Percentiles rank a stretch among this genome's conserved stretches.
These are phyloP conservation scores for Rubia peregrina DNA, from an alignment of 305 asterid species.

Conservation along the genomic window DNA sequence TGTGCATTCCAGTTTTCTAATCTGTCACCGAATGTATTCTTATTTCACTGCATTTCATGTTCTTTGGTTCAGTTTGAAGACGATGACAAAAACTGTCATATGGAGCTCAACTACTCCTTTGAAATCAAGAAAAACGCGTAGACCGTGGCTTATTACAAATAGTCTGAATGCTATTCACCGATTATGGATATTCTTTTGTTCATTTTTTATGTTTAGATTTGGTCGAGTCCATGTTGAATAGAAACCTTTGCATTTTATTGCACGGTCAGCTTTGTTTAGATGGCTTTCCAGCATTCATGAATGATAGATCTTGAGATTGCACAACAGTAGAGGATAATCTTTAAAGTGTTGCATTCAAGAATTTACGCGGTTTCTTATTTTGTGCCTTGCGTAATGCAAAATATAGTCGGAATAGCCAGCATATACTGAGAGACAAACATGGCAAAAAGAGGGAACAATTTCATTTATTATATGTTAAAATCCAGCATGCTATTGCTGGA, in stretches of 20 bases:
- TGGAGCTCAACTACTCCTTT: constrained; percentile 65
- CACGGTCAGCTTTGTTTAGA: not conserved
- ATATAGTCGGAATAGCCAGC: not conserved
- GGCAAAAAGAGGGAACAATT: not conserved
- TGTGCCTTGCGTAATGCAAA: not conserved
- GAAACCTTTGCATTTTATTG: not conserved
- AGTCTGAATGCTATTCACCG: not conserved
- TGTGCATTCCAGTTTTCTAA: not conserved
- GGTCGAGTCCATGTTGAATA: constrained; percentile 6
- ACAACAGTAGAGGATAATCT: not conserved
- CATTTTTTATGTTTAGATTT: constrained; percentile 5
- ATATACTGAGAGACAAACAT: not conserved
- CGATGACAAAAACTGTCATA: constrained; percentile 50
- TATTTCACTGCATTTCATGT: constrained; percentile 15
- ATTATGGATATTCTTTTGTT: constrained; percentile 15
- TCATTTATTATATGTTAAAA: not conserved
- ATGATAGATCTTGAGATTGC: not conserved
- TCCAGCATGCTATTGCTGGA: not conserved
- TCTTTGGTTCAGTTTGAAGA: constrained; percentile 53
- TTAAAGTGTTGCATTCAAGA: not conserved
- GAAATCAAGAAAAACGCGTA: constrained; percentile 48
- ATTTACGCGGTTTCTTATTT: not conserved
- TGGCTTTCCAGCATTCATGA: constrained; percentile 3
- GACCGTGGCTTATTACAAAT: constrained; percentile 16
- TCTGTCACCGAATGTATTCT: not conserved